These are phyloP conservation scores for Ensete ventricosum DNA, from an alignment of 176 grass and related monocot genomes.

Conservation along the genomic window DNA sequence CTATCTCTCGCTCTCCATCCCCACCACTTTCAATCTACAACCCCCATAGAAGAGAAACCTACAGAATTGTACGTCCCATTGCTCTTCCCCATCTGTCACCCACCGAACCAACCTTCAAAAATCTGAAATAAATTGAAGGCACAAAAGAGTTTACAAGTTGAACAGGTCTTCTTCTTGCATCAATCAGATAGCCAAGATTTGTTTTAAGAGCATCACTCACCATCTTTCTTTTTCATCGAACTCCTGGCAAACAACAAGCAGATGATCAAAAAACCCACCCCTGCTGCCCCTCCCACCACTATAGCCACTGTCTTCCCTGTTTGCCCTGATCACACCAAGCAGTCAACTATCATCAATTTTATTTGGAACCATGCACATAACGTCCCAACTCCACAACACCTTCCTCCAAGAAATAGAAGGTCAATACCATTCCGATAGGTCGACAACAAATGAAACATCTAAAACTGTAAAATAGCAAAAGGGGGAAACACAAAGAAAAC, in stretches of 20 bases:
- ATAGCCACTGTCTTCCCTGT: constrained; percentile 88
- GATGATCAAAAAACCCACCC: constrained; percentile 70
- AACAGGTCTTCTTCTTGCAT: neutral
- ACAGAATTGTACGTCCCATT: constrained; percentile 1
- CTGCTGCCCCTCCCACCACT: constrained; percentile 75
- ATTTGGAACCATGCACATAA: no score
- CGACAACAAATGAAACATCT: no score
- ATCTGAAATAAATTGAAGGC: neutral
- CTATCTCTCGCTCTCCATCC: constrained; percentile 11
- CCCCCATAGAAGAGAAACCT: constrained; percentile 32
- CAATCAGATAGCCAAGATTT: neutral
- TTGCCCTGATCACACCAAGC: constrained; percentile 20
- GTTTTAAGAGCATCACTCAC: constrained; percentile 34
- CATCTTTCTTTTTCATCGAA: constrained; percentile 72
- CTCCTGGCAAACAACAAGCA: constrained; percentile 73
- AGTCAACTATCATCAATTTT: neutral
- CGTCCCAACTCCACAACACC: no score
- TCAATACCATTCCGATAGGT: no score
- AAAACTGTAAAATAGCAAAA: no score
- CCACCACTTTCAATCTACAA: constrained; percentile 18
- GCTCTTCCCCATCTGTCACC: constrained; percentile 22
- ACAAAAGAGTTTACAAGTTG: neutral
- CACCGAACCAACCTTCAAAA: no score
- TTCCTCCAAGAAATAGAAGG: no score
- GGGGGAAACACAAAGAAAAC: no score